phyloP scores from a whole-genome alignment of 352 stramenopile species.

The Phytophthora cactorum region DNA sequence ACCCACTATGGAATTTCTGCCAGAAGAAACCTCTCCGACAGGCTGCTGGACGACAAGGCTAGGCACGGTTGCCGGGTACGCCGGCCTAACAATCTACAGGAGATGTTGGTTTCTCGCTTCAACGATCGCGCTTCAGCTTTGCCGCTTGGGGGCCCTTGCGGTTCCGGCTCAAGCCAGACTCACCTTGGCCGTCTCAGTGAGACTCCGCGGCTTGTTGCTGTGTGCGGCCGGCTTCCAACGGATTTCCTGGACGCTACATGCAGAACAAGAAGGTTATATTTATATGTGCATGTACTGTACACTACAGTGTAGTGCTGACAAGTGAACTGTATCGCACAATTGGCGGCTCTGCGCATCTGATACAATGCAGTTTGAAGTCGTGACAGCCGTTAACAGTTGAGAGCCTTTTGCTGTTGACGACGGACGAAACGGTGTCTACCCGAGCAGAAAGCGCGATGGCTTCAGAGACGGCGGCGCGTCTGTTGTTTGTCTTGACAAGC shows the following conservation, averaged over 20 bases:
- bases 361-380: conserved; percentile 25
- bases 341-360: conserved; percentile 21
- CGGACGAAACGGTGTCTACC: conserved; percentile 7
- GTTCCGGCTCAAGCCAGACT: conserved; percentile 8
- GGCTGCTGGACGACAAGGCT: background rate
- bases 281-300: too few species aligned
- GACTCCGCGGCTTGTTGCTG: background rate
- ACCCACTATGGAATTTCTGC: background rate
- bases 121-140: background rate
- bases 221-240: conserved; percentile 9
- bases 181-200: conserved; percentile 17
- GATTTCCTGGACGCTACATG: conserved; percentile 6
- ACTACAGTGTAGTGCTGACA: background rate
- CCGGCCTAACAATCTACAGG: too few species aligned
- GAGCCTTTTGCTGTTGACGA: conserved; percentile 1
- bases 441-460: conserved; percentile 31
- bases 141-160: background rate
- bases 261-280: background rate
- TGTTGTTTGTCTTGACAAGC: conserved; percentile 1
- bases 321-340: conserved; percentile 4
- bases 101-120: background rate
- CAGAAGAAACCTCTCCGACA: background rate
- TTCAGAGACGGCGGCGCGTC: conserved; percentile 6
- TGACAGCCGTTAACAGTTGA: conserved; percentile 18
- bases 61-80: background rate